Base-by-base conservation (phyloP, 305 asterid species). In the Fraxinus greggii region DNA sequence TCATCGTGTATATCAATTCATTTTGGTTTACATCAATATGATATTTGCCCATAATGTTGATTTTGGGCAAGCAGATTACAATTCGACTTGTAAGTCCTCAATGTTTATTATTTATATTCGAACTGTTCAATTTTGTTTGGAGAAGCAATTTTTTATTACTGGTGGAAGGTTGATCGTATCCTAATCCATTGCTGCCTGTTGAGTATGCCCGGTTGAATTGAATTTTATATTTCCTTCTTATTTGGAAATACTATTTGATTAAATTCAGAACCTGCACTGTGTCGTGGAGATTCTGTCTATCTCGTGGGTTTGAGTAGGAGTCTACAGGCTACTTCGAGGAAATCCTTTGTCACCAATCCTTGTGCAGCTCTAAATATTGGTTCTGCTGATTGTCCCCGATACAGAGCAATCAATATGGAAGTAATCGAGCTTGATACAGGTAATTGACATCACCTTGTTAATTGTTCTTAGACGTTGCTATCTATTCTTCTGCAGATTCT, bases 341-440 rank as follows among this genome's bases (percentile, higher is more conserved):
- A 97, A 89, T 94, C 98, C 67, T 86, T 91, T 79, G 97, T 97
- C 86, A 97, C 98, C 79, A 97, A 97, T 86, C 98, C 98, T 81
- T 91, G 92, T 54, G 98, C 97, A 84, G 93, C 98, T 86, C 81
- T 97, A 84, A 93, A 92, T 86, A 93, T 94, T 83, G 95, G 95
- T 75, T 93, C 99, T 23, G 98, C 98, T 80, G 97, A 93, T 82
- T 91, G 93, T 85, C 98, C 99, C 78, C 95, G 98, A 84, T 97
- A 94, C 85, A 89, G 98, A 85, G 99, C 99, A 78, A 97, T 91
- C 82, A 97, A 97, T 83, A 93, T 97, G 99, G 99, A 97, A 91
- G 98, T 94, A 76, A 94, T 94, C 81, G 99, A 94, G 88, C 93
- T 97, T 54, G 99, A 97, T 88, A 94, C 98, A 10, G 99, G 99